Evolutionary conservation across 768 basidiomycete species (phyloP), one percentile per base, ranked within the genome.

Genomic region (Boletus vinaceobasis): DNA sequence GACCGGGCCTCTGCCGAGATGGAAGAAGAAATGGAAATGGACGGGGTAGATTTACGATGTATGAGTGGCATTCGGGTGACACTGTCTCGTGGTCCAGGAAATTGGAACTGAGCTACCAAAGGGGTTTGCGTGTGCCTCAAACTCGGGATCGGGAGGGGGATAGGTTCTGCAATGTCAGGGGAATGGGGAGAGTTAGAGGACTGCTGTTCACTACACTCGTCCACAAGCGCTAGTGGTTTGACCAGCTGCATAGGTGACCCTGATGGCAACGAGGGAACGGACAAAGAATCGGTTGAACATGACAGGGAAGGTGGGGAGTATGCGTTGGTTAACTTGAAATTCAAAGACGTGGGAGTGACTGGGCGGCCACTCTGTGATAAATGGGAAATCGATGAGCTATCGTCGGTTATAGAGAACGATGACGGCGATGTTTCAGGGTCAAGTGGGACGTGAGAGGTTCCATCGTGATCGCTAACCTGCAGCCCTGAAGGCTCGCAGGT

Each of bases 251-350:
- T 55, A 5, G 71, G 70, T 35, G 70, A 71, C 4, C 55, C 79
- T 14, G 85, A 84, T 8, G 81, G 79, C 7, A 76, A 74, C 3
- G 80, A 76, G 3, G 79, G 80, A 13, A 83, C 79, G 10, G 76
- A 77, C 46, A 87, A 64, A 1, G 86, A 87, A 56, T 87, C 86
- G 0, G 79, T 76, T 5, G 83, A 84, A 6, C 81, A 80, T 6
- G 82, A 79, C 8, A 85, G 70, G 11, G 77, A 79, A 8, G 83
- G 82, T 40, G 79, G 74, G n/a, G 63, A 64, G 46, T 58, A 61
- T 33, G 61, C 58, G 50, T 61, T 62, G 35, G 54, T 60, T 43
- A 73, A 42, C 48, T 58, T 67, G 64, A 63, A 60, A 39, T 63
- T 65, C 60, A 64, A 61, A 27, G 60, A 71, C 15, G 69, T 70